Evolutionary conservation across 2,329 filamentous ascomycete species (phyloP), one percentile per base, ranked within the genome.

Genomic region (Teratosphaeria nubilosa): DNA sequence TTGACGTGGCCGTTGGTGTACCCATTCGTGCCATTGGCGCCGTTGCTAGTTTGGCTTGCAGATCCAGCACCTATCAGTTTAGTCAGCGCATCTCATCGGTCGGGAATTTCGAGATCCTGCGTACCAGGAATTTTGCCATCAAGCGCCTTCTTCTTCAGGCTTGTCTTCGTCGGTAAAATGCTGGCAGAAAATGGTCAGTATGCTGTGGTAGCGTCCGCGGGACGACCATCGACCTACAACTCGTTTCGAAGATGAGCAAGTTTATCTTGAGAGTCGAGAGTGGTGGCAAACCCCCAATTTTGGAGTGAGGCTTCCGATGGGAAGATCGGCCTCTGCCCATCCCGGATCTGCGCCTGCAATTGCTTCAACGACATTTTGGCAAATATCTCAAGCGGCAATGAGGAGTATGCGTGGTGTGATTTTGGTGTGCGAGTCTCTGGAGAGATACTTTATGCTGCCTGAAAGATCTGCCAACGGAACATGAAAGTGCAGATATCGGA

Each of bases 241-340:
- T 56, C 41, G 11, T 37, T 32, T 37, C 55, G 24, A 13, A 56
- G 37, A 25, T 56, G 55, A 45, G 41, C 22, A 16, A 56, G 31
- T 20, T 30, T 22, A 34, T 56, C 55, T 22, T 52, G 24, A 37
- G 62, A 60, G 53, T 69, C 66, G 11, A 69, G 61, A 9, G 57
- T 59, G 37, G 60, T 51, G 11, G 66, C 68, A 55, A 68, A 69
- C 16, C 66, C 65, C 16, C 64, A 59, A 13, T 61, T 62, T 50
- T 65, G 62, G n/a, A 48, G 41, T 24, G 41, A 48, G 27, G 66
- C 63, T 45, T 68, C 58, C 11, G 59, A 54, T 16, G 66, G 65
- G 58, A 63, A 69, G 24, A 45, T 57, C 20, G 61, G 60, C 51
- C 58, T 62, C 27, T 65, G 56, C n/a, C 66, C 66, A 31, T 57